Evolutionary conservation across 2,329 filamentous ascomycete genomes (phyloP).

Genomic region (Pyricularia pennisetigena): DNA sequence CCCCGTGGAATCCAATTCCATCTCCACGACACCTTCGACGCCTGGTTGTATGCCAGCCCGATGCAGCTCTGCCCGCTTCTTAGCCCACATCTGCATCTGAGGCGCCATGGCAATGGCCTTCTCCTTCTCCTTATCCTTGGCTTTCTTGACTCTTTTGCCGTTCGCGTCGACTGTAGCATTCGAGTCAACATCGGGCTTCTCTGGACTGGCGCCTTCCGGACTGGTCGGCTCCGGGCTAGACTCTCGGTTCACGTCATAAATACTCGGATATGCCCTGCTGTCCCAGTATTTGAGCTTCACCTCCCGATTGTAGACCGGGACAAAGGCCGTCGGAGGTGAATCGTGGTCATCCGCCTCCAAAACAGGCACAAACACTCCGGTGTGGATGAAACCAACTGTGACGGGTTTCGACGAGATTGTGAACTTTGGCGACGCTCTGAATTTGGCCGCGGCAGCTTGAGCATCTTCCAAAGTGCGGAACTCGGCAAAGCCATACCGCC

Average conservation of each 20-base stretch:
- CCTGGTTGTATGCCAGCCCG: constrained; percentile 25
- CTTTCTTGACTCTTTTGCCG: constrained; percentile 31
- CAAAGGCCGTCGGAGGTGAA: background rate
- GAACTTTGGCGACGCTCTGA: constrained; percentile 63
- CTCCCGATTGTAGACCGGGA: constrained; percentile 2
- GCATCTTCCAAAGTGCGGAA: constrained; percentile 71
- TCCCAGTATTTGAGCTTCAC: constrained; percentile 5
- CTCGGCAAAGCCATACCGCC: constrained; percentile 77
- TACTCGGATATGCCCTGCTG: constrained; percentile 46
- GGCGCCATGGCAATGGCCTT: constrained; percentile 47
- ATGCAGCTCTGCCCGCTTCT: constrained; percentile 59
- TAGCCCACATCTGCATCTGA: constrained; percentile 62
- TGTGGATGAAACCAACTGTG: constrained; percentile 65
- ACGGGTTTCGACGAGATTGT: constrained; percentile 68
- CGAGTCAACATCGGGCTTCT: background rate
- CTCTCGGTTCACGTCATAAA: constrained; percentile 45
- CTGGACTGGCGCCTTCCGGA: constrained; percentile 1
- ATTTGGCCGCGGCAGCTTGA: constrained; percentile 61
- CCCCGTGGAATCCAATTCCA: constrained; percentile 16
- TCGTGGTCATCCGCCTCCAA: background rate
- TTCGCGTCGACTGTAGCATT: background rate
- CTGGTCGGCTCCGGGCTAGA: constrained; percentile 13
- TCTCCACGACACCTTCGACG: background rate
- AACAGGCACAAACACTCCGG: constrained; percentile 71
- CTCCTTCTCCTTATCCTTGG: constrained; percentile 44